Conservation (phyloP, 78 protist species). For the Protostelium mycophagum region DNA sequence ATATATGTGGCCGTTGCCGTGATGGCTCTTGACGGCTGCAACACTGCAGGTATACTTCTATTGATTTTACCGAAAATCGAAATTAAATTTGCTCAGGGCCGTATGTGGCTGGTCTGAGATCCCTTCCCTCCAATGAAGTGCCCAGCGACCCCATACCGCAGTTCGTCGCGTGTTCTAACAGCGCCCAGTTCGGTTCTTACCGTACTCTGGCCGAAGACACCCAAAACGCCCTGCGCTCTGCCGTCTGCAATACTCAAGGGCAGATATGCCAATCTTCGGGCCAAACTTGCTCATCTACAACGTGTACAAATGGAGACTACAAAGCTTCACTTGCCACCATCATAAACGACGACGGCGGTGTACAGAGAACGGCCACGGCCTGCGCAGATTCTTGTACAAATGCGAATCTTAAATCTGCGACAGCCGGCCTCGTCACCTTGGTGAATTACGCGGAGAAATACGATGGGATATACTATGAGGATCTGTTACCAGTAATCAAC, state of each 20-base stretch:
- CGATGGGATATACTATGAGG: not conserved
- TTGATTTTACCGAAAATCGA: not conserved
- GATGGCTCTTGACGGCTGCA: not conserved
- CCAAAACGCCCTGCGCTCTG: not conserved
- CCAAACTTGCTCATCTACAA: not conserved
- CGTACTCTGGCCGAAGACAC: not conserved
- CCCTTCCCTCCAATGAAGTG: not conserved
- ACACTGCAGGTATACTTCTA: not conserved
- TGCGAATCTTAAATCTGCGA: not conserved
- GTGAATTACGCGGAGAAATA: not conserved
- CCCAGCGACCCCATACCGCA: not conserved
- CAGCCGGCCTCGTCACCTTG: not conserved
- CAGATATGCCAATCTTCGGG: not conserved
- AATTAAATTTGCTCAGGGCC: not conserved
- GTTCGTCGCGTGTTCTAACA: not conserved
- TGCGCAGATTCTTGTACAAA: not conserved
- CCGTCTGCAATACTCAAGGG: not conserved
- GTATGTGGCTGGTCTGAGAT: not conserved
- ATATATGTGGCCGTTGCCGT: not conserved
- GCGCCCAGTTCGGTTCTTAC: not conserved
- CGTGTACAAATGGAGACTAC: not conserved
- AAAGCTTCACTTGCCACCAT: not conserved
- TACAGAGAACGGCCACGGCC: not conserved
- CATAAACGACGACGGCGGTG: not conserved
- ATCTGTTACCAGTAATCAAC: not conserved